These are phyloP conservation scores for Tuber microsphaerosporum DNA, from an alignment of 495 filamentous ascomycete species.

Conservation along the genomic window DNA sequence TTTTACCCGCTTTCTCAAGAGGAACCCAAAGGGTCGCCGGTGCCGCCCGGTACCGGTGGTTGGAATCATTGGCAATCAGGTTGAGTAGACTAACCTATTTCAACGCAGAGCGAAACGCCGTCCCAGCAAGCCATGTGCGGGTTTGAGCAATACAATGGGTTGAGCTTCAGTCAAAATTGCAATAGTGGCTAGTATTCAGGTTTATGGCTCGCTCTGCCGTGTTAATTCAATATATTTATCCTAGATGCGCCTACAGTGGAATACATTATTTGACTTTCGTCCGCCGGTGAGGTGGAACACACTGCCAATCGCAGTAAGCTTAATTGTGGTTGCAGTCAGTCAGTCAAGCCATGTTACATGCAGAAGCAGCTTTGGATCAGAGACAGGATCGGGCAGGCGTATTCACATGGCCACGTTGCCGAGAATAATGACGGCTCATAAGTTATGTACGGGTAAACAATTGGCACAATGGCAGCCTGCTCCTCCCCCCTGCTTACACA, in stretches of 20 bases:
- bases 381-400: neutral
- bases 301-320: neutral
- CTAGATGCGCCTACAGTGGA: no score
- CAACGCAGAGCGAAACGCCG: no score
- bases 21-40: neutral
- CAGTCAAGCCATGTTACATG: neutral
- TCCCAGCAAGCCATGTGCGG: no score
- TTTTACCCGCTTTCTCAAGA: neutral
- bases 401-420: neutral
- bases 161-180: no score
- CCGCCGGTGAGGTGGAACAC: neutral
- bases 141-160: no score
- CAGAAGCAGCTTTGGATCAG: neutral
- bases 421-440: neutral
- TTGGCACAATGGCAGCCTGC: neutral
- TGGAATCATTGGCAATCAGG: neutral
- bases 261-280: neutral
- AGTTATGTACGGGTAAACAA: neutral
- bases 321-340: no score
- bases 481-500: neutral
- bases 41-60: neutral
- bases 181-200: no score
- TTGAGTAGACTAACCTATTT: neutral
- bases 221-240: no score
- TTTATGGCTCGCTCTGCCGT: no score